Base-by-base conservation (phyloP, 192 early-diverging fungal species). In the Coemansia sp. region DNA sequence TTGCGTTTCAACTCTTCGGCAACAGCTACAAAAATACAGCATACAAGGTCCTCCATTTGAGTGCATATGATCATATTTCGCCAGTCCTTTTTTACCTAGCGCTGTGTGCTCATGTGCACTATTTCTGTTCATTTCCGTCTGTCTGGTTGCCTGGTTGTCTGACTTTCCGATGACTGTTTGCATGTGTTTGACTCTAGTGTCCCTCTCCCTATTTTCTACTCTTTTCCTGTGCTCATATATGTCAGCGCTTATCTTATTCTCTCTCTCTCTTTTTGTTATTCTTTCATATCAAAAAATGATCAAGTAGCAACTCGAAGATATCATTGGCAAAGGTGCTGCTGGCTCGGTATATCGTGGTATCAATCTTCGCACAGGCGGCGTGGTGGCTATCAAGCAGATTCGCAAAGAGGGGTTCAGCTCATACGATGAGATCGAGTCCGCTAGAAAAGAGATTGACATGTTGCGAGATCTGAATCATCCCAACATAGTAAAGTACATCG, bases 381-480 rank as follows among this genome's bases (percentile, higher is more conserved):
- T 89, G 0, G 86, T 89, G 20, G 90, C 90, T 4, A 84, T 91
- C 48, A 91, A 91, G 67, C 88, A 90, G 69, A 84, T 91, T 28
- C 85, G 87, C 58, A 77, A 64, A 14, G 80, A 83, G 49, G 80
- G 76, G 10, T 83, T 83, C 49, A 73, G 88, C 84, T 73, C 83
- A 86, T 56, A 88, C 84, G 60, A 87, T 83, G 57, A 86, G 80
- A 64, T 85, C 73, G 64, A 84, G 80, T 55, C 79, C 55, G 56
- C 91, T 85, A 77, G 86, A 85, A 60, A 91, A 64, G 94, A 96
- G 71, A 93, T 96, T 1, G 89, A 91, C 42, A 77, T 95, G 31
- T 76, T 96, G n/a, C 89, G 92, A 58, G 89, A 89, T 28, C 71
- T 96, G 28, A 68, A 86, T 64, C 88, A 89, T 61, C 67, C 70